Percentiles rank a stretch among this genome's conserved stretches.
These are phyloP conservation scores for Zymoseptoria passerinii DNA, from an alignment of 2,329 filamentous ascomycete species.

Conservation along the genomic window DNA sequence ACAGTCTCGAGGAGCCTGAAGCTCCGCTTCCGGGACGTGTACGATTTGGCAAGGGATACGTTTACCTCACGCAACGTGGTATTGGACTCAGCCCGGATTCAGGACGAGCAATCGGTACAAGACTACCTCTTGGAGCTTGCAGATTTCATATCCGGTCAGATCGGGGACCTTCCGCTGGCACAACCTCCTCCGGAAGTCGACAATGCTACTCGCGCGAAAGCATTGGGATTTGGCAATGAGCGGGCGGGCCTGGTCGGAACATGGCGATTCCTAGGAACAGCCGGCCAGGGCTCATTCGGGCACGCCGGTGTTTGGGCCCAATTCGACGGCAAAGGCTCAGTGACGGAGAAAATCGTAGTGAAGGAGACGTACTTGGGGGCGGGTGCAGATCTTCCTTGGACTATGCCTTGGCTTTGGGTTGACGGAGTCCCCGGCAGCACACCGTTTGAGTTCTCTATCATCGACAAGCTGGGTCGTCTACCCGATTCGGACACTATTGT, in stretches of 20 bases:
- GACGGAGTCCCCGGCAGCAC: not conserved
- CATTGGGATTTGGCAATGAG: not conserved
- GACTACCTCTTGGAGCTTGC: not conserved
- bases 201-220: not conserved
- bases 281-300: not conserved
- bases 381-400: not conserved
- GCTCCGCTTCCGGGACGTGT: not conserved
- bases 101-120: not conserved
- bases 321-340: not conserved
- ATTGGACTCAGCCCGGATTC: not conserved
- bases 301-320: slow-evolving; percentile 1
- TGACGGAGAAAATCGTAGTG: not conserved
- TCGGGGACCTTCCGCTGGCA: not conserved
- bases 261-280: not conserved
- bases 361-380: slow-evolving; percentile 3
- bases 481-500: slow-evolving; percentile 1
- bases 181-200: not conserved
- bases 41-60: not conserved
- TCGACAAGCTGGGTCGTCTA: not conserved
- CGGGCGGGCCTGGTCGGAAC: not conserved
- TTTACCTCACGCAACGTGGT: not conserved
- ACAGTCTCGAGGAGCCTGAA: not conserved
- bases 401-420: not conserved
- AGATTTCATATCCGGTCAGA: not conserved
- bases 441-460: not conserved